Evolutionary conservation across 177 flowering plant genomes (phyloP).

Genomic region (Telopea speciosissima): DNA sequence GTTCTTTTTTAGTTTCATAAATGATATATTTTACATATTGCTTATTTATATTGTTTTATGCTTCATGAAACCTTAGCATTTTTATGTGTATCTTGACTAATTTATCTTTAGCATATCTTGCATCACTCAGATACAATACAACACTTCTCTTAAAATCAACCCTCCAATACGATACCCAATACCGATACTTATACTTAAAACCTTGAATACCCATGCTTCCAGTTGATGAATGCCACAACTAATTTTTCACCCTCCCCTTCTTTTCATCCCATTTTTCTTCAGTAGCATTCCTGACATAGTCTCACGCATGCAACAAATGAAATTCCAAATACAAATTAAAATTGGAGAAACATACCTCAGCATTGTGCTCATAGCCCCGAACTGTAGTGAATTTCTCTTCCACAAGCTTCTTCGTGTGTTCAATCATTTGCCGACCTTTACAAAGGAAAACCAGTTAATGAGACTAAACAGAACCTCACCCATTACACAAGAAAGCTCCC

Average conservation of each 20-base stretch:
- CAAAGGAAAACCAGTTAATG: slow-evolving; percentile 2
- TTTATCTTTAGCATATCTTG: too few relatives aligned
- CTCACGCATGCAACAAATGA: background rate
- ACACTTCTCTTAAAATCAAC: too few relatives aligned
- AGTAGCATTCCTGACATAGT: background rate
- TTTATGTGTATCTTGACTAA: too few relatives aligned
- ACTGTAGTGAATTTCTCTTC: slow-evolving; percentile 76
- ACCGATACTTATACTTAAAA: too few relatives aligned
- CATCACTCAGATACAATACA: too few relatives aligned
- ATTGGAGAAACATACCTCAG: slow-evolving; percentile 53
- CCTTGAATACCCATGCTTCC: too few relatives aligned
- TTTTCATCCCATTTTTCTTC: background rate
- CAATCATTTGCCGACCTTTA: slow-evolving; percentile 98
- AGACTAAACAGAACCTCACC: slow-evolving; percentile 1
- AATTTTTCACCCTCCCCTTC: background rate
- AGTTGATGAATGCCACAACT: background rate
- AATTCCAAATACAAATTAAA: background rate
- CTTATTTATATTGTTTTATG: too few relatives aligned
- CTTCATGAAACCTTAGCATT: too few relatives aligned
- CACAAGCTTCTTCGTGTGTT: slow-evolving; percentile 90
- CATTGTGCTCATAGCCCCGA: slow-evolving; percentile 86
- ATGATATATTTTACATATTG: too few relatives aligned
- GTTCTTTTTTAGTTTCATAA: too few relatives aligned
- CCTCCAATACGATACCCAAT: too few relatives aligned
- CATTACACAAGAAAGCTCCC: background rate